These are phyloP conservation scores for Coemansia sp. DNA, from an alignment of 192 early-diverging fungal species.

Conservation along the genomic window DNA sequence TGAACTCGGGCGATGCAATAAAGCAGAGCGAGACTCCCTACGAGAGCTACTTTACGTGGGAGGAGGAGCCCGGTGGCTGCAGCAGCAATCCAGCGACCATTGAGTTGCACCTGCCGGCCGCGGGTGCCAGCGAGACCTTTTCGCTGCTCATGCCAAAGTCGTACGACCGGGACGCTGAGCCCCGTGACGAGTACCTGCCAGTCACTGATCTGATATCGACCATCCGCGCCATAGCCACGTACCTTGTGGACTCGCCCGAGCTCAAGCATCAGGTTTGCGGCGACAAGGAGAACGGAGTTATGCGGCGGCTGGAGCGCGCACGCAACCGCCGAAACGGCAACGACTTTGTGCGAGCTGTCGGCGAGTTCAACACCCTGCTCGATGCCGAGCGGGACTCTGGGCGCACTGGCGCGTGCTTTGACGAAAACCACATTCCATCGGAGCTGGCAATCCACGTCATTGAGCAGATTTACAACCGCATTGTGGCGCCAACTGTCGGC, in stretches of 20 bases:
- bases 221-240: constrained; percentile 64
- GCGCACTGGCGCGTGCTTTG: constrained; percentile 23
- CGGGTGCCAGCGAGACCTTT: constrained; percentile 28
- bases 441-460: constrained; percentile 84
- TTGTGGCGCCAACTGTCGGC: constrained; percentile 78
- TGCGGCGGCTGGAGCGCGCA: constrained; percentile 78
- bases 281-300: constrained; percentile 62
- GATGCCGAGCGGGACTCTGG: constrained; percentile 36
- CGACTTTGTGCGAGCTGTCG: constrained; percentile 71
- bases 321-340: constrained; percentile 68
- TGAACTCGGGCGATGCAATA: constrained; percentile 48
- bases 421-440: constrained; percentile 50
- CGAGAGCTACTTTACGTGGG: constrained; percentile 44
- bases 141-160: constrained; percentile 47
- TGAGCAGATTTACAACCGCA: constrained; percentile 87
- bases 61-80: background rate
- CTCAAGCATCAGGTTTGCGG: constrained; percentile 64
- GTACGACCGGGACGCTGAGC: constrained; percentile 42
- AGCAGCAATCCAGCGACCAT: constrained; percentile 4
- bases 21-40: constrained; percentile 43
- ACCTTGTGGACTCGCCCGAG: constrained; percentile 57
- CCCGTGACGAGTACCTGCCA: constrained; percentile 79
- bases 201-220: constrained; percentile 80
- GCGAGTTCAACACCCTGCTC: constrained; percentile 73
- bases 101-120: constrained; percentile 32